Evolutionary conservation across 106 monocot genomes (phyloP).

Genomic region (Vanilla planifolia): DNA sequence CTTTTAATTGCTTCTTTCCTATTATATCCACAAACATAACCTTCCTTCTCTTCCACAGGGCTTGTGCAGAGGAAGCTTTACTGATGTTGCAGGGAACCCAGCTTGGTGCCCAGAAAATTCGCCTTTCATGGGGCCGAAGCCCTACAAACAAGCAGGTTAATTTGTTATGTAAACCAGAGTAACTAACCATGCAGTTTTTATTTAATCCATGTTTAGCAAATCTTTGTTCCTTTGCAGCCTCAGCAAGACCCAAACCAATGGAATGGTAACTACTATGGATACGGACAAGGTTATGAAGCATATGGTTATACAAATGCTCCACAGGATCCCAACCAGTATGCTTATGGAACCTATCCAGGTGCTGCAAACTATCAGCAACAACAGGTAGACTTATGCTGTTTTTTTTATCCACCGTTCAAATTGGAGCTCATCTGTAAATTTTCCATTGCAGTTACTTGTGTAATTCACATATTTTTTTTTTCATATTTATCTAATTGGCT

Average conservation of each 20-base stretch:
- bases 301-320: slow-evolving; percentile 55
- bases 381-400: slow-evolving; percentile 2
- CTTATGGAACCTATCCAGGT: slow-evolving; percentile 59
- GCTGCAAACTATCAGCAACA: slow-evolving; percentile 63
- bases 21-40: too few relatives aligned
- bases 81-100: slow-evolving; percentile 53
- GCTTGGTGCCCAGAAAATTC: slow-evolving; percentile 58
- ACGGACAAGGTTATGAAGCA: slow-evolving; percentile 45
- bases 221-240: slow-evolving; percentile 17
- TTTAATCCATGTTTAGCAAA: too few relatives aligned
- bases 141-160: slow-evolving; percentile 67
- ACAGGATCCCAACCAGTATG: slow-evolving; percentile 72
- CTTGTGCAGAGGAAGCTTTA: slow-evolving; percentile 67
- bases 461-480: too few relatives aligned
- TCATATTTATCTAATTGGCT: too few relatives aligned
- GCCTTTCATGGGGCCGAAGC: slow-evolving; percentile 86
- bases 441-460: too few relatives aligned
- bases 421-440: too few relatives aligned
- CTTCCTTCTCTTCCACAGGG: too few relatives aligned
- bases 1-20: not conserved
- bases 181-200: too few relatives aligned
- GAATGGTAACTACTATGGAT: slow-evolving; percentile 51
- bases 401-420: too few relatives aligned
- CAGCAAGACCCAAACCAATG: slow-evolving; percentile 59
- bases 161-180: too few relatives aligned